Evolutionary conservation across 495 filamentous ascomycete species (phyloP), one percentile per base, ranked within the genome.

Genomic region (Hyphodiscus hymeniophilus): DNA sequence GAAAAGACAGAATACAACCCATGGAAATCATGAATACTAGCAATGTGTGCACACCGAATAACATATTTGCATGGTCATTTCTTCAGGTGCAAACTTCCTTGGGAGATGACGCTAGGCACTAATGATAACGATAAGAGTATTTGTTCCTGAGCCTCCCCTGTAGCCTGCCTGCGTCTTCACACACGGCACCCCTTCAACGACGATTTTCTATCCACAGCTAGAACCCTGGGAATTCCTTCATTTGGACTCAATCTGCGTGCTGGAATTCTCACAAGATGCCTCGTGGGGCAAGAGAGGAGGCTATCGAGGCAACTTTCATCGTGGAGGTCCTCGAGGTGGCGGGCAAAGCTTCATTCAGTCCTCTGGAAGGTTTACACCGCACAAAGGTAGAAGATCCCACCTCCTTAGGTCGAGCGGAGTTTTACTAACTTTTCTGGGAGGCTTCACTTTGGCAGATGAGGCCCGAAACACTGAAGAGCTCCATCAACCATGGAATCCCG

Each of bases 391-490:
- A 16, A 28, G 17, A n/a, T n/a, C 1, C 12, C 40, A 20, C 17
- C 13, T 33, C 13, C 17, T 16, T 43, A 12, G 11, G 13, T n/a
- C 15, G 3, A 21, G 3, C 11, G 23, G 2, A 16, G 22, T 13
- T 16, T 45, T 34, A 13, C 47, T 50, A 21, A 43, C 3, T 15
- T 2, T 17, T 33, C n/a, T 32, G 13, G 3, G 17, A 58, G 58
- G 48, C 1, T 53, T 55, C 23, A 55, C 58, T n/a, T 31, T 94
- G 67, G 69, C 72, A 42, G 81, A 92, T 45, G 88, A 88, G 66
- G 89, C 85, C 48, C 78, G 77, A 39, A 84, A 88, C 53, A 91
- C 87, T 16, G 77, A 79, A 61, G 77, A 79, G 60, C 73, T 69
- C 3, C 79, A 84, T 43, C 68, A 67, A 32, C 60, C 66, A 1